These are phyloP conservation scores for Pisolithus tinctorius DNA, from an alignment of 768 basidiomycete species.

Conservation along the genomic window DNA sequence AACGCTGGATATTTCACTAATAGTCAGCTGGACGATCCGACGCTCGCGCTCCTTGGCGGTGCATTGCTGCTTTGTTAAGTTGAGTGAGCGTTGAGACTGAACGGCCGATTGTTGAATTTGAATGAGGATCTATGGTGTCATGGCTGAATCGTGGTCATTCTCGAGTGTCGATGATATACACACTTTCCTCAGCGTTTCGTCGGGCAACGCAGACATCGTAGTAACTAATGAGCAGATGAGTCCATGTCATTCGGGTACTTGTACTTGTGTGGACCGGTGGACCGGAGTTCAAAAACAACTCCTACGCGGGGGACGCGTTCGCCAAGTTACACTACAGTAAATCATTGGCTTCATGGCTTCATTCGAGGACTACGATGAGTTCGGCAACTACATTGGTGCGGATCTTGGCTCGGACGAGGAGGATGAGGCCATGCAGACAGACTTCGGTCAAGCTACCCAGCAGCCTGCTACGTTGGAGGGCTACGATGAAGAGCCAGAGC, in stretches of 20 bases:
- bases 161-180: background rate
- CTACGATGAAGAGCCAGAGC: constrained; percentile 64
- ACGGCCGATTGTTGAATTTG: constrained; percentile 92
- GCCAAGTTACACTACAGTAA: constrained; percentile 2
- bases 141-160: constrained; percentile 14
- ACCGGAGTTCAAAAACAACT: constrained; percentile 31
- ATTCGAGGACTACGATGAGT: constrained; percentile 82
- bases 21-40: constrained; percentile 83
- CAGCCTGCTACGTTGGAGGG: constrained; percentile 67
- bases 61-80: constrained; percentile 67
- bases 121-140: constrained; percentile 61
- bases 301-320: constrained; percentile 15
- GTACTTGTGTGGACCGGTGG: background rate
- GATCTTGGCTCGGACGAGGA: constrained; percentile 85
- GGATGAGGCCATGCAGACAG: constrained; percentile 36
- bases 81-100: constrained; percentile 75
- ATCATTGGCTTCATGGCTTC: constrained; percentile 39
- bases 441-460: constrained; percentile 34
- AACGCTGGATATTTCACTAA: constrained; percentile 70
- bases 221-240: constrained; percentile 7
- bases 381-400: constrained; percentile 96
- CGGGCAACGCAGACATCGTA: constrained; percentile 53
- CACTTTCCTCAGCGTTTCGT: constrained; percentile 82
- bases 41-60: constrained; percentile 82
- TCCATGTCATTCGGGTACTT: constrained; percentile 1